A percentile compares a stretch with the other conserved stretches of the same genome.
Conservation (phyloP, 345 rosid species). For the Erysimum cheiranthoides region DNA sequence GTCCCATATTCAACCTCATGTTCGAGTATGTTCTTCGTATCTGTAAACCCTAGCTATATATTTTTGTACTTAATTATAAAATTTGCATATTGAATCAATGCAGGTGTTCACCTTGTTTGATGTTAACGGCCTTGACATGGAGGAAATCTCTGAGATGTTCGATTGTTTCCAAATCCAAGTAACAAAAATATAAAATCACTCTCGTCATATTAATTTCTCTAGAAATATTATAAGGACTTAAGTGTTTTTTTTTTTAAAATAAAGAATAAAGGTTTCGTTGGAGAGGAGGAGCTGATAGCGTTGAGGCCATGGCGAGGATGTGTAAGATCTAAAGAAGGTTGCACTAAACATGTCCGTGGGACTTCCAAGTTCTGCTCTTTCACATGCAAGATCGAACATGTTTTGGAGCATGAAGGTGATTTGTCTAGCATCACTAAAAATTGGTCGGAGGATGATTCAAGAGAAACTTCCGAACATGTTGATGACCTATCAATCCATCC, state of each 20-base stretch:
- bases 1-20: background rate
- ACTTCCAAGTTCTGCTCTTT: slow-evolving; percentile 4
- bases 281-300: background rate
- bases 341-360: background rate
- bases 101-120: background rate
- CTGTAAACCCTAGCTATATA: background rate
- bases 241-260: too few species aligned
- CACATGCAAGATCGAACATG: slow-evolving; percentile 10
- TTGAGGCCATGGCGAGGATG: background rate
- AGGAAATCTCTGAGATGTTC: background rate
- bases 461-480: background rate
- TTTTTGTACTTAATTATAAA: background rate
- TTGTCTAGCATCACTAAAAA: background rate
- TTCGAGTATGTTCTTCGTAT: background rate
- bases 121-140: background rate
- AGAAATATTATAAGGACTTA: background rate
- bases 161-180: slow-evolving; percentile 4
- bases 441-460: background rate
- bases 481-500: slow-evolving; percentile 11
- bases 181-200: background rate
- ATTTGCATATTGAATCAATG: background rate
- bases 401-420: slow-evolving; percentile 13
- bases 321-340: background rate
- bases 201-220: background rate
- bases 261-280: background rate